Evolutionary conservation across 2,329 filamentous ascomycete species (phyloP).

Genomic region (Hypoxylon sp.): DNA sequence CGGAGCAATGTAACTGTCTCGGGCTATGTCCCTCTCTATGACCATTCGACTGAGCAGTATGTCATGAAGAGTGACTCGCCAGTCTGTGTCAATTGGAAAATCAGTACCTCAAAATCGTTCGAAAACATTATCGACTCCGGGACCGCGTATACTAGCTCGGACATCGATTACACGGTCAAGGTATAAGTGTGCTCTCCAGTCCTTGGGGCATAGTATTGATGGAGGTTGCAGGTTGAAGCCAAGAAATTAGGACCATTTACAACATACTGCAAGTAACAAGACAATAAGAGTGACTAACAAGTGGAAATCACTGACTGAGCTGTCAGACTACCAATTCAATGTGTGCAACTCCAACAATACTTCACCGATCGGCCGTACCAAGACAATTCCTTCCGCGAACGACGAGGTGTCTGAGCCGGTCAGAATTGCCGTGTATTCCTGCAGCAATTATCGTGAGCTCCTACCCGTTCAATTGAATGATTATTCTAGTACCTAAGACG

Average conservation of each 20-base stretch:
- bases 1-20: constrained; percentile 59
- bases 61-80: constrained; percentile 67
- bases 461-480: background rate
- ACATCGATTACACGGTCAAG: constrained; percentile 82
- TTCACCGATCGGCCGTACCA: constrained; percentile 75
- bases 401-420: constrained; percentile 69
- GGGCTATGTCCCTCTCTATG: constrained; percentile 57
- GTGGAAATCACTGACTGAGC: background rate
- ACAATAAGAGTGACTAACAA: background rate
- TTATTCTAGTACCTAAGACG: constrained; percentile 11
- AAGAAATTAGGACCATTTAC: constrained; percentile 72
- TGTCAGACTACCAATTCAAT: constrained; percentile 72
- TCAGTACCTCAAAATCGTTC: constrained; percentile 64
- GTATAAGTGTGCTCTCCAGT: constrained; percentile 51
- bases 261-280: constrained; percentile 58
- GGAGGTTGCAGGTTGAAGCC: constrained; percentile 69
- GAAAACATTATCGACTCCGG: constrained; percentile 65
- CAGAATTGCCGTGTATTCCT: constrained; percentile 77
- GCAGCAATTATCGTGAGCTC: constrained; percentile 72
- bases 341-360: constrained; percentile 73
- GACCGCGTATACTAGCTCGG: constrained; percentile 75
- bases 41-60: constrained; percentile 60
- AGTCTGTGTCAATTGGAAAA: constrained; percentile 76
- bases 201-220: constrained; percentile 21
- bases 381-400: constrained; percentile 72